Conservation (phyloP, 1,284 basidiomycete genomes). For the Ganoderma boninense region DNA sequence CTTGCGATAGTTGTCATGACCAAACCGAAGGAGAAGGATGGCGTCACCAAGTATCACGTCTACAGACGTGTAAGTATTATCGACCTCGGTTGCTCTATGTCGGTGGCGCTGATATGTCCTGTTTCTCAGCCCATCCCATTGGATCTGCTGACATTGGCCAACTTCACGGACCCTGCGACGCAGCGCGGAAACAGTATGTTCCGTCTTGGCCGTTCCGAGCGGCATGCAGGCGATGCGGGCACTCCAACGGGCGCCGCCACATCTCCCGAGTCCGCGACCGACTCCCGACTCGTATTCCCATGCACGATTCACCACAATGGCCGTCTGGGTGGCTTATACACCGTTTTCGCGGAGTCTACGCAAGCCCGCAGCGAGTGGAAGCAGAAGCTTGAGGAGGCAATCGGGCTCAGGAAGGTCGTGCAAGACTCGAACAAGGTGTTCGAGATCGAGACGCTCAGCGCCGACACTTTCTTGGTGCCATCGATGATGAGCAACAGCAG, state of each 20-base stretch:
- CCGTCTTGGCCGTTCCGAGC: constrained; percentile 46
- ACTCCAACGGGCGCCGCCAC: constrained; percentile 47
- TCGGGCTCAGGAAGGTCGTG: constrained; percentile 84
- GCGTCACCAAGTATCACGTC: constrained; percentile 79
- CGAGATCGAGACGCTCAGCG: constrained; percentile 86
- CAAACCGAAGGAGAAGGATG: constrained; percentile 80
- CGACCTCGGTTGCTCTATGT: not conserved
- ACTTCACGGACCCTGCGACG: constrained; percentile 79
- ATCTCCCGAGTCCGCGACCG: constrained; percentile 58
- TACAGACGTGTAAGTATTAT: constrained; percentile 70
- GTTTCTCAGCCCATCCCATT: constrained; percentile 82
- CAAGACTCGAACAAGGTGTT: constrained; percentile 95
- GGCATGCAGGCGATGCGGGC: constrained; percentile 44
- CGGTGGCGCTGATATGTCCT: not conserved
- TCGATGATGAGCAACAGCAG: constrained; percentile 52
- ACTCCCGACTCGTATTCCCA: constrained; percentile 81
- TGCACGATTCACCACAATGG: constrained; percentile 89
- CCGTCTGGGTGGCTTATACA: constrained; percentile 82
- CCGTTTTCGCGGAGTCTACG: constrained; percentile 85
- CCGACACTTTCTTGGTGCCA: constrained; percentile 85
- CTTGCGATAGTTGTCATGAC: constrained; percentile 82
- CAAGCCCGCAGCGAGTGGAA: constrained; percentile 88
- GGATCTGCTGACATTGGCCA: constrained; percentile 83
- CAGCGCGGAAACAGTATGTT: constrained; percentile 71
- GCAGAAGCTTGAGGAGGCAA: constrained; percentile 87